Percentiles rank a stretch among this genome's conserved stretches.
These are phyloP conservation scores for Athelia sp. DNA, from an alignment of 1,284 basidiomycete genomes.

Conservation along the genomic window DNA sequence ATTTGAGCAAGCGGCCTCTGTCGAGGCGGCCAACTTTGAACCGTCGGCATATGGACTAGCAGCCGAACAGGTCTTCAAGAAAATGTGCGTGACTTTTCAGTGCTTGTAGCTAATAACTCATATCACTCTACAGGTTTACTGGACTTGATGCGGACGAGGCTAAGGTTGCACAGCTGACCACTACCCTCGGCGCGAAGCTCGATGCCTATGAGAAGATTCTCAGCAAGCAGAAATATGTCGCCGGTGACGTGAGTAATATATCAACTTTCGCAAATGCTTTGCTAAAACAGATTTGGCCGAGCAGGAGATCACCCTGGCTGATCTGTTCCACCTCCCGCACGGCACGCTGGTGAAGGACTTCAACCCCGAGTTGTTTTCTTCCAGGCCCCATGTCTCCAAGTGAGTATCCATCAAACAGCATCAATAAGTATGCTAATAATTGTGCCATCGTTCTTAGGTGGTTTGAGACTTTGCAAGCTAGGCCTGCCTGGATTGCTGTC, in stretches of 20 bases:
- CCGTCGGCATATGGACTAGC: constrained; percentile 24
- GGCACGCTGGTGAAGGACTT: constrained; percentile 18
- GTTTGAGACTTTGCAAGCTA: constrained; percentile 29
- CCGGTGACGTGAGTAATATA: constrained; percentile 37
- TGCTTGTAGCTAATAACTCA: too few relatives aligned
- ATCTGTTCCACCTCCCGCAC: constrained; percentile 30
- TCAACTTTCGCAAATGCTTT: too few relatives aligned
- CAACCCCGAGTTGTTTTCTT: constrained; percentile 20
- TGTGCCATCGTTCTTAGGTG: constrained; percentile 20
- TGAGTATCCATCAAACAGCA: constrained; percentile 8
- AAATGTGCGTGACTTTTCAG: neutral
- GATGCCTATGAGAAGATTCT: constrained; percentile 48
- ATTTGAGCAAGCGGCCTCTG: constrained; percentile 40
- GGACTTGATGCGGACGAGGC: constrained; percentile 23
- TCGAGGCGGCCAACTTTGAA: constrained; percentile 37
- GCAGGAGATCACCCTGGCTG: constrained; percentile 29
- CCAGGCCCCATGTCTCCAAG: constrained; percentile 26
- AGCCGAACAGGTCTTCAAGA: constrained; percentile 21
- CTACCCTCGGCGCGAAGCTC: constrained; percentile 31
- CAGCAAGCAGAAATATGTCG: constrained; percentile 46
- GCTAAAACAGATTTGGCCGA: too few relatives aligned
- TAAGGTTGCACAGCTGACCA: constrained; percentile 23
- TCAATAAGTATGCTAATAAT: neutral
- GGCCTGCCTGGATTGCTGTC: constrained; percentile 32
- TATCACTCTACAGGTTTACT: constrained; percentile 11